Base-by-base conservation (phyloP, 257 asterid genomes). In the Fraxinus quadrangulata region DNA sequence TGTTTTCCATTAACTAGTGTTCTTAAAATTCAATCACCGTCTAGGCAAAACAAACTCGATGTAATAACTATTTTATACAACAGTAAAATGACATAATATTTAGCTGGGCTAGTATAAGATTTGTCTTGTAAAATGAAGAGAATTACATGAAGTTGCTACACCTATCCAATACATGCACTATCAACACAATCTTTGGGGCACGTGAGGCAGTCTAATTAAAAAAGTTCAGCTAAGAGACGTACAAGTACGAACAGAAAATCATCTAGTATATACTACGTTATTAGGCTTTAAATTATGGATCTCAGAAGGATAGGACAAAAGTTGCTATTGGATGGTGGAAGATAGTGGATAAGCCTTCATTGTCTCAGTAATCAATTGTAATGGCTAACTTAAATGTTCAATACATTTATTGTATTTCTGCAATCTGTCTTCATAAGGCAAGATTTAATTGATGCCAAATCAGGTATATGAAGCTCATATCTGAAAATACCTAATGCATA, bases 401-500 rank as follows among this genome's bases (percentile, higher is more conserved):
- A 21, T 10, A 70, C 51, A 73, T 77, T 69, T 79, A 69, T 45
- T 34, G 33, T 2, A 47, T 21, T 49, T 33, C 63, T 39, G 47
- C 26, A 59, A 68, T 28, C 66, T 13, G 36, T 51, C 72, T 71
- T 39, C 37, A 5, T 54, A 74, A 12, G 67, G 67, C 34, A 72
- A 69, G 7, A 28, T 36, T 7, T 69, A 16, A 68, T 51, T 21
- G 9, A 51, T 51, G 24, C 23, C 63, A 19, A 51, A 14, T 42
- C 51, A 42, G 17, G 69, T 63, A 8, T 26, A 63, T 10, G 47
- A 70, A 49, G 81, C 42, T 61, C 73, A 14, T 70, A 79, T 61
- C 74, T 68, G 71, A 51, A 26, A 74, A 65, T 89, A 89, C 93
- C 93, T 87, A 51, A 89, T 89, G 79, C 93, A 89, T 49, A 89